phyloP scores from a whole-genome alignment of 202 grass and related monocot genomes.

The Hordeum pubiflorum region DNA sequence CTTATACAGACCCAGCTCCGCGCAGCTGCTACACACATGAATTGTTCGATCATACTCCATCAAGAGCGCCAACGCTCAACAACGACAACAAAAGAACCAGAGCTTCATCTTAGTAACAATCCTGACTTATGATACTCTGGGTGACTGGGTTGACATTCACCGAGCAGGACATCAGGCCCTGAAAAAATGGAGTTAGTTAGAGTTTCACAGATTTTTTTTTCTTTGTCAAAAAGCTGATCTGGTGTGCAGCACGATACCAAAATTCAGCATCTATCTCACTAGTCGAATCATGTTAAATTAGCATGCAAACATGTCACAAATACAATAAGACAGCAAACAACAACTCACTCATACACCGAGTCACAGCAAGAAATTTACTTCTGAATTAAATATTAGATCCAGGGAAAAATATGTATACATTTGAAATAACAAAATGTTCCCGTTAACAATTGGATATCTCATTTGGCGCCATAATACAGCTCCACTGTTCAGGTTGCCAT shows the following conservation, averaged over 20 bases:
- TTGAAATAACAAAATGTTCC: background rate
- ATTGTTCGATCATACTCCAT: background rate
- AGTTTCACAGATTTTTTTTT: background rate
- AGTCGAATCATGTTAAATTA: background rate
- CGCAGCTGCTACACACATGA: background rate
- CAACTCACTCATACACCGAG: background rate
- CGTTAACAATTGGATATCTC: background rate
- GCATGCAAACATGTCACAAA: background rate
- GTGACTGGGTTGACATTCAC: constrained; percentile 65
- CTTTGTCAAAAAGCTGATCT: background rate
- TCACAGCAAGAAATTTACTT: background rate
- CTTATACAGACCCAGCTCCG: background rate
- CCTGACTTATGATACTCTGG: constrained; percentile 60
- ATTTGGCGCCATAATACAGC: background rate
- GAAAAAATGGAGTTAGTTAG: background rate
- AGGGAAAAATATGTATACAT: background rate
- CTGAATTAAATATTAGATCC: background rate
- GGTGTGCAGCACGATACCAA: background rate
- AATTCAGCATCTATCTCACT: background rate
- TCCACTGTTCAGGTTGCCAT: background rate
- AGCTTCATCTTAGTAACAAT: constrained; percentile 54
- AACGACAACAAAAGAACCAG: background rate
- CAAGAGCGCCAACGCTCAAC: no score
- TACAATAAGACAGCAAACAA: background rate
- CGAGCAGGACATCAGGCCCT: constrained; percentile 68